Evolutionary conservation across 2,329 filamentous ascomycete species (phyloP), one percentile per base, ranked within the genome.

Genomic region (Plectosphaerella sp.): DNA sequence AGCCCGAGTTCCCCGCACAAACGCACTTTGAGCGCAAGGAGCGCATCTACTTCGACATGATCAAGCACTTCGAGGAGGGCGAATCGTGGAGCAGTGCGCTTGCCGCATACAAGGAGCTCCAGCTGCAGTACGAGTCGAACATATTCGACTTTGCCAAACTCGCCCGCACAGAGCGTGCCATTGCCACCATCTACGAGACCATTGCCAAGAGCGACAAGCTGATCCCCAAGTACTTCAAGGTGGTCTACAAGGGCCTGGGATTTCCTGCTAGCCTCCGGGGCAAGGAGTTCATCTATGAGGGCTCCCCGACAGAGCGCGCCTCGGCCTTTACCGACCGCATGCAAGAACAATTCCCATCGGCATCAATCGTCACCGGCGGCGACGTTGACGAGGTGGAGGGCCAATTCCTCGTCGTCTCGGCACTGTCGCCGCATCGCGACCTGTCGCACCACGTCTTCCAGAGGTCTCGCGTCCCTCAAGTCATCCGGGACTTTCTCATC

Each of bases 11-110:
- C 65, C 89, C 90, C 0, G 79, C 86, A 10, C 93, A 97, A 67
- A 87, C 87, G 1, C 84, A 89, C 1, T 97, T 97, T 62, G 93
- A 97, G 61, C 86, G 93, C 39, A 96, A 96, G 67, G 94, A 97
- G 69, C 80, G 84, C 37, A 80, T 97, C 48, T 97, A 95, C 71
- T 95, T 97, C 62, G 83, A 91, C 59, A 96, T 97, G 79, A 96
- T 97, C 66, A 91, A 92, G 67, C 80, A 93, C 65, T 97, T 94
- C 58, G 93, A 97, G 64, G 91, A 95, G 54, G 92, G 91, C n/a
- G 87, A 91, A 65, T 91, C 91, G 1, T 97, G 93, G 93, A 88
- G 89, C 62, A 89, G 89, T 67, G 93, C 92, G 1, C 73, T 99
- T 42, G 80, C 84, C 6, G 90, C 90, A 3, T 97, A 99, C 70